phyloP scores from a whole-genome alignment of 352 stramenopile species.

The Globisporangium solare region DNA sequence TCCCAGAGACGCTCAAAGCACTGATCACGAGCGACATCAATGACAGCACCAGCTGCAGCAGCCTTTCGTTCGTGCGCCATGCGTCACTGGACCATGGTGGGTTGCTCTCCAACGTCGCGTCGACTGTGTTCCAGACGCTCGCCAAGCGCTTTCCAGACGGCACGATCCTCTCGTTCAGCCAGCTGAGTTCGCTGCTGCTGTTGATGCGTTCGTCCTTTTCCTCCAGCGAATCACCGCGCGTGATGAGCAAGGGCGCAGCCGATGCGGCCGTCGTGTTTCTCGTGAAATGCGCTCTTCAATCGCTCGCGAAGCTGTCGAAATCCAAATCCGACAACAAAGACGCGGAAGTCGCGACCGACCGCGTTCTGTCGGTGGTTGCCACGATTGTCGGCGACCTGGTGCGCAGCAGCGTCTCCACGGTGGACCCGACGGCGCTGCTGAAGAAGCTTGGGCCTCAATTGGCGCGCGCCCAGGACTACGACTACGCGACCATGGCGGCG shows the following conservation, averaged over 20 bases:
- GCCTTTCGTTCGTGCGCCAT: conserved; percentile 18
- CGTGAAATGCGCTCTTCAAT: conserved; percentile 13
- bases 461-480: conserved; percentile 15
- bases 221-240: not conserved
- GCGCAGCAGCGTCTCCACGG: not conserved
- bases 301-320: conserved; percentile 8
- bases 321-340: not conserved
- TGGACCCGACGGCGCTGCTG: conserved; percentile 5
- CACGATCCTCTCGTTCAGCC: conserved; percentile 19
- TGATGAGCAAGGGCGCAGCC: conserved; percentile 5
- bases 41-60: not conserved
- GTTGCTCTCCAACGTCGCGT: conserved; percentile 2
- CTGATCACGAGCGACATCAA: conserved; percentile 4
- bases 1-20: conserved; percentile 5
- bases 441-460: conserved; percentile 23
- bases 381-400: conserved; percentile 10
- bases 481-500: conserved; percentile 11
- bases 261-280: conserved; percentile 10
- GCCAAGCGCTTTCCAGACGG: conserved; percentile 17
- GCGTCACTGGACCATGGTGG: conserved; percentile 10
- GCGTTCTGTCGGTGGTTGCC: conserved; percentile 1
- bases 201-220: conserved; percentile 15
- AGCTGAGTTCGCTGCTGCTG: conserved; percentile 35
- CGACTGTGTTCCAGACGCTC: conserved; percentile 24
- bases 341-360: not conserved